Evolutionary conservation across 2,329 filamentous ascomycete genomes (phyloP), one percentile per base, ranked within the genome.

Genomic region (Phaeosphaeria sp.): DNA sequence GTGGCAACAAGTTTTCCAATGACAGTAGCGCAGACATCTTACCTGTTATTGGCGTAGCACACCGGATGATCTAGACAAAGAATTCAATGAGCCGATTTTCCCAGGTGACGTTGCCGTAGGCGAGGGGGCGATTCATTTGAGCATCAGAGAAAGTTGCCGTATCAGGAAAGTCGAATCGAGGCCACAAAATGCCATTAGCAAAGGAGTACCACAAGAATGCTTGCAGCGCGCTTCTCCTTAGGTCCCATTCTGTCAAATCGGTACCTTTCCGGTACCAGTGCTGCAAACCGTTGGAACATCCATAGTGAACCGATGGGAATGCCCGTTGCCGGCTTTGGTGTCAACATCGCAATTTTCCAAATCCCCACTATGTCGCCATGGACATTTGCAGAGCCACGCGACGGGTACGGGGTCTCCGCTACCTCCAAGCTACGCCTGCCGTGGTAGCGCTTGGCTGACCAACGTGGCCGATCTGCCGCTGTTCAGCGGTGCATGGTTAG

Each of bases 151-250:
- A 9, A 25, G 11, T 13, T 18, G 22, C 49, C 50, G 20, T 2
- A 18, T 20, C 46, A 42, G 51, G 45, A 13, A 47, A 53, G 22
- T 57, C 51, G 55, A 30, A 57, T 57, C 55, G 55, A 57, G 30
- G 20, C 51, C 25, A 6, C 11, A 25, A 33, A 51, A 47, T 15
- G 49, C 49, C 36, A 44, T 11, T 48, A 8, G 44, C 25, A 22
- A 8, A 8, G 7, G 18, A 45, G 11, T 30, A 11, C 30, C 30
- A 36, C 30, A 36, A 46, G 44, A 46, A 46, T 46, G 44, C 44
- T n/a, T 17, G n/a, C 22, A 22, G 21, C 22, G 22, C 44, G 21
- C 21, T 46, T 24, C 22, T n/a, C 44, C 8, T 46, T n/a, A 46
- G 9, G 15, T 3, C 21, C 44, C 21, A 1, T 15, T 11, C 3